phyloP scores from a whole-genome alignment of 345 rosid species.

The Populus tremula region DNA sequence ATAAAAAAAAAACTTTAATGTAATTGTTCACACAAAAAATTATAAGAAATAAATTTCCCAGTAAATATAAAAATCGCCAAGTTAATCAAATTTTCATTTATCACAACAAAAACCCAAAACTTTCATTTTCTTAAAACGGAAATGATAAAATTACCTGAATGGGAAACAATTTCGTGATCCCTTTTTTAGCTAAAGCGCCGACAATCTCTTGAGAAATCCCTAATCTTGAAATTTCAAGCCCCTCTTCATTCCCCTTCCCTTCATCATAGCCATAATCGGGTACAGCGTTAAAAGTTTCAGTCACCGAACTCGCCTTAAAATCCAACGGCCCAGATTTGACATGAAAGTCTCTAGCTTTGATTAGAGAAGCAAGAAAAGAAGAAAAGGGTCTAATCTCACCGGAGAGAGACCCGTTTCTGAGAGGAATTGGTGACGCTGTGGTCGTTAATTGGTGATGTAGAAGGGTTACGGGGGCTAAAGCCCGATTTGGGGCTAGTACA shows the following conservation, averaged over 20 bases:
- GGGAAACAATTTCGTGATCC: conserved; percentile 76
- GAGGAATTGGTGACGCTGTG: not conserved
- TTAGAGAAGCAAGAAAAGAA: not conserved
- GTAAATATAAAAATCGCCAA: no score
- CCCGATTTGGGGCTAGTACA: conserved; percentile 22
- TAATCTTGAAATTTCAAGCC: conserved; percentile 62
- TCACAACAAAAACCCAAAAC: not conserved
- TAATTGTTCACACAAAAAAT: not conserved
- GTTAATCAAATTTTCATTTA: no score
- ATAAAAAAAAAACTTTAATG: not conserved
- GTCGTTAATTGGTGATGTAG: conserved; percentile 14
- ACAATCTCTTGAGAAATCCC: conserved; percentile 78
- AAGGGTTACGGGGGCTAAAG: conserved; percentile 23
- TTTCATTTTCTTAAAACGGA: not conserved
- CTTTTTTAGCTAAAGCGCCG: conserved; percentile 54
- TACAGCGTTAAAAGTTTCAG: conserved; percentile 52
- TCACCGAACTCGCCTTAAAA: conserved; percentile 40
- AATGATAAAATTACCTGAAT: conserved; percentile 56
- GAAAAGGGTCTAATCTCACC: not conserved
- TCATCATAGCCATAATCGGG: conserved; percentile 45
- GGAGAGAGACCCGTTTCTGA: not conserved
- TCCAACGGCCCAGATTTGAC: conserved; percentile 45
- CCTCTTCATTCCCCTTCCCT: conserved; percentile 42
- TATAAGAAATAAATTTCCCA: no score
- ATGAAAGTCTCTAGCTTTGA: conserved; percentile 42